Evolutionary conservation across 352 stramenopile species (phyloP), one percentile per base, ranked within the genome.

Genomic region (Globisporangium acanthophoron): DNA sequence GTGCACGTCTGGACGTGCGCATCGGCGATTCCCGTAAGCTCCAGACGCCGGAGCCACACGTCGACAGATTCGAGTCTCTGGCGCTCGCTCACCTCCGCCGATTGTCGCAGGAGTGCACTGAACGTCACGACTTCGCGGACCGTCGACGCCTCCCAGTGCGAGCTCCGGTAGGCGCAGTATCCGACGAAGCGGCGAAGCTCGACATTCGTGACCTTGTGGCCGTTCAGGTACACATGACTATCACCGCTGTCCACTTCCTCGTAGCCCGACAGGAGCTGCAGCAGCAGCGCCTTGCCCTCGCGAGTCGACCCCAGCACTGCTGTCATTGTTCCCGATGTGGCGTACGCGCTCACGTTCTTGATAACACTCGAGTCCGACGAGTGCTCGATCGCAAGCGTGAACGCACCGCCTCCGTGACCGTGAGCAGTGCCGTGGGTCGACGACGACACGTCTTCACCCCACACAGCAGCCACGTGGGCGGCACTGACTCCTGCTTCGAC

Each of bases 91-190:
- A 68, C 39, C 9, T 48, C 39, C 39, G 33, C 24, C 27, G 61
- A 51, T 29, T 63, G 50, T 33, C 86, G 67, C 31, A 96, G 47
- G 40, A 76, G 72, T 7, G 86, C 86, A 46, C 72, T 88, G 56
- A 97, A 96, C 16, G 64, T 57, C 31, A 97, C 83, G 13, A 80
- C 76, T 56, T 97, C 88, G 27, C 83, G 68, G 70, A 76, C 24
- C 87, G 73, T 65, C 13, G 52, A 49, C 31, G 41, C 39, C 33
- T 56, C 59, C 59, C 59, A 65, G 47, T 61, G 37, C 21, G 71
- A 76, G 53, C 92, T 82, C 54, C 88, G 80, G 59, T 91, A 82
- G 35, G 57, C 49, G 24, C 59, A 68, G 78, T 76, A 76, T 16
- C 66, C 66, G 24, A 69, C 66, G 40, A 37, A 54, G 18, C 62